A percentile compares a stretch with the other conserved stretches of the same genome.
Conservation (phyloP, 805 yeast species). For the Saccharomycopsis oosterbeekiorum region DNA sequence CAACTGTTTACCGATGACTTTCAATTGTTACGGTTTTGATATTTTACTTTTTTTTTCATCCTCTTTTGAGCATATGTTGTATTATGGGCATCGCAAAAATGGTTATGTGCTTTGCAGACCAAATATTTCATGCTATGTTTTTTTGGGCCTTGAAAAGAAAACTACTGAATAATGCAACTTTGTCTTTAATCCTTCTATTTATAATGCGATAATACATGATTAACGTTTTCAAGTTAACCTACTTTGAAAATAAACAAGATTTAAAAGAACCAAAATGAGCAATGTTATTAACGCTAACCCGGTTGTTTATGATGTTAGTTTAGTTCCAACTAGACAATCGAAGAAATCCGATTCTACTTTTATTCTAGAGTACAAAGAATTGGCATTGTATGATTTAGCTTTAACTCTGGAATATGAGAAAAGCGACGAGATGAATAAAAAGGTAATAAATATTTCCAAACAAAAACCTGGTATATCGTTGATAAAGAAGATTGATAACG, state of each 20-base stretch:
- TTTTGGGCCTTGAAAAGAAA: not conserved
- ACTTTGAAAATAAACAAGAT: not conserved
- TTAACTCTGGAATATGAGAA: not conserved
- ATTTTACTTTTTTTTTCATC: not conserved
- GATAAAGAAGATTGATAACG: constrained; percentile 8
- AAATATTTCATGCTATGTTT: not conserved
- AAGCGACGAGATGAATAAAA: not conserved
- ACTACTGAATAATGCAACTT: too few species aligned
- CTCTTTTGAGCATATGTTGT: not conserved
- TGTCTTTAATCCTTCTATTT: not conserved
- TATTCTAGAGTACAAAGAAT: constrained; percentile 19
- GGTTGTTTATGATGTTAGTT: constrained; percentile 61
- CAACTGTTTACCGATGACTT: too few species aligned
- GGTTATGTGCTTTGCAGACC: not conserved
- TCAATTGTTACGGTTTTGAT: too few species aligned
- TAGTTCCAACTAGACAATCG: constrained; percentile 58
- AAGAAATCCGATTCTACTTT: not conserved
- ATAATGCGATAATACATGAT: not conserved
- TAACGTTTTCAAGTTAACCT: not conserved
- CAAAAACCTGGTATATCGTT: constrained; percentile 15
- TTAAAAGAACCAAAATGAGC: constrained; percentile 35
- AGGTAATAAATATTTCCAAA: constrained; percentile 9
- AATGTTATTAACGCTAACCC: constrained; percentile 92
- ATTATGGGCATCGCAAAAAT: not conserved
- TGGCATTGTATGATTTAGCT: not conserved